Evolutionary conservation across 2,329 filamentous ascomycete genomes (phyloP), one percentile per base, ranked within the genome.

Genomic region (Samsoniella hepiali): DNA sequence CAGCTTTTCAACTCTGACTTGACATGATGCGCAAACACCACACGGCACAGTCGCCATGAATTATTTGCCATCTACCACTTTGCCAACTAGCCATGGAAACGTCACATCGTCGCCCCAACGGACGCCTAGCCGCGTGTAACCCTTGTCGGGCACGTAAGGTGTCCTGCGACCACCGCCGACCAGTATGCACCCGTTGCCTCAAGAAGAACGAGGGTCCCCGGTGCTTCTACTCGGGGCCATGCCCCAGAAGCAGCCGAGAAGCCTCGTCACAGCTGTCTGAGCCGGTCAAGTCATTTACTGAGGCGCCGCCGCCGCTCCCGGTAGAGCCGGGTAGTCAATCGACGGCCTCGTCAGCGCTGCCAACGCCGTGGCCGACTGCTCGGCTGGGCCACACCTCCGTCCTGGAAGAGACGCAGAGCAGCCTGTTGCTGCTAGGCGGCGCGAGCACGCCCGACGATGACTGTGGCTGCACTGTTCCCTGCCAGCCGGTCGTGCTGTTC

Each of bases 131-230:
- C 36, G 66, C 67, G 29, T 69, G 69, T 47, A 69, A 77, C 69
- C 75, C 75, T 9, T 78, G 76, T 58, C 71, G 74, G 34, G 73
- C 69, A 53, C 73, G 75, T n/a, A 78, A 78, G 58, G 73, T 78
- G 7, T 74, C 76, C 9, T 79, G 77, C 67, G 77, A 79, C 62
- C 74, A 78, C 62, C 67, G 67, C 0, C 74, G 73, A 5, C 77
- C 77, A 0, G 65, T 74, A 5, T 79, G 77, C 63, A 70, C 68
- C 38, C 70, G 76, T 54, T 79, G 77, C 62, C 70, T 65, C 53
- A 74, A 75, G 67, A 70, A 74, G 42, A 72, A 71, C 29, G 70
- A 73, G 38, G 65, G 68, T 29, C 64, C 63, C 15, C 67, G 69
- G 29, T 79, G 77, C 57, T 69, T 77, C 2, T 79, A 79, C 58